Evolutionary conservation across 1,284 basidiomycete genomes (phyloP), one percentile per base, ranked within the genome.

Genomic region (Leccinum fallax): DNA sequence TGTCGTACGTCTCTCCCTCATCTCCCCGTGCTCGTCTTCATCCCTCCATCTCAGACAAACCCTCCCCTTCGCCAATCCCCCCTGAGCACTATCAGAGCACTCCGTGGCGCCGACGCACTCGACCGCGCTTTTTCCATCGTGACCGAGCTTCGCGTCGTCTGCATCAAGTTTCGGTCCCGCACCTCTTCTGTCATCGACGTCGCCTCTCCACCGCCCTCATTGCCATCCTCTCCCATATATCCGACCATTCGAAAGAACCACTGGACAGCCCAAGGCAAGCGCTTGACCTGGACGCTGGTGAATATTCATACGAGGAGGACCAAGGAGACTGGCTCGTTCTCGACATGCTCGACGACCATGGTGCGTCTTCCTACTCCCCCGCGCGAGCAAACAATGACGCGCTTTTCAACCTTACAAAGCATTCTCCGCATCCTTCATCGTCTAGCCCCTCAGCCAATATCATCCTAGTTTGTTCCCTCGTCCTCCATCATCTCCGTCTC

Each of bases 361-460:
- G 87, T 86, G 63, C 46, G 66, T 11, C 30, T 26, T 5, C 28
- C 24, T 32, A 9, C 43, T 26, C 5, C 5, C 0, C 2, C 19
- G 21, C 43, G 53, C 9, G 55, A 15, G 15, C 10, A 43, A 58
- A 34, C 19, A 43, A 34, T 63, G 8, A 58, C 21, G 16, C 48
- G 13, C 26, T 10, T 21, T 57, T 6, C 58, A 88, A 87, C 85
- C 0, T 83, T 80, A 66, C 76, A 78, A 26, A 84, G 82, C 57
- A 76, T 89, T 13, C 75, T 89, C 0, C 84, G 88, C 16, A 78
- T 89, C 30, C 76, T 89, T 16, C 88, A 89, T 66, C 82, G 86
- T 4, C 78, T 83, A 40, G 78, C 79, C 13, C 72, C 79, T 1
- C 68, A 76, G 2, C 72, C 76, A 0, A 73, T 83, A 49, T 69